Evolutionary conservation across 768 basidiomycete genomes (phyloP).

Genomic region (Tubosaeta sp.): DNA sequence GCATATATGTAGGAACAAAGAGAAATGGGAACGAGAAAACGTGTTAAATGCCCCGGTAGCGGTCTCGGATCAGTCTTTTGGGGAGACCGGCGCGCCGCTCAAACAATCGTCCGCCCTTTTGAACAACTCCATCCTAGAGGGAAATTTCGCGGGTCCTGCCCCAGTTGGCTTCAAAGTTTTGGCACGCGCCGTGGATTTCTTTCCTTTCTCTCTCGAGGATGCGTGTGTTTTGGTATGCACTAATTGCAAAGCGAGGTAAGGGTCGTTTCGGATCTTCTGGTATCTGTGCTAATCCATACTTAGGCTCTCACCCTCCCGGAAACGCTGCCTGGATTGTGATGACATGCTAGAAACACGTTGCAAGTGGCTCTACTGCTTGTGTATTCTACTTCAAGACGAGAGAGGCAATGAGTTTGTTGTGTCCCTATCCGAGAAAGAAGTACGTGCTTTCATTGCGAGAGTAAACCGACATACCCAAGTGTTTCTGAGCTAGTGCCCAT

Average conservation of each 20-base stretch:
- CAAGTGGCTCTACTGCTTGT: constrained; percentile 45
- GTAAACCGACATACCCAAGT: not conserved
- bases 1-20: constrained; percentile 29
- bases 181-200: constrained; percentile 53
- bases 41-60: constrained; percentile 2
- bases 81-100: constrained; percentile 3
- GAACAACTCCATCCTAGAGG: constrained; percentile 31
- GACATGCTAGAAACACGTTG: constrained; percentile 51
- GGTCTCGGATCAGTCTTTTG: not conserved
- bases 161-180: constrained; percentile 40
- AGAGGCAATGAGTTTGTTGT: constrained; percentile 39
- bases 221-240: constrained; percentile 48
- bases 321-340: constrained; percentile 48
- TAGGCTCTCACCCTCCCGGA: constrained; percentile 43
- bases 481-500: constrained; percentile 32
- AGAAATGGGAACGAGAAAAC: constrained; percentile 28
- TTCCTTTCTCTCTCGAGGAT: constrained; percentile 46
- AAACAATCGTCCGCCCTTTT: not conserved
- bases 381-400: constrained; percentile 50
- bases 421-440: constrained; percentile 47
- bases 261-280: not conserved
- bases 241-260: constrained; percentile 50
- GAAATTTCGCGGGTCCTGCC: constrained; percentile 31
- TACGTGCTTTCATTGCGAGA: constrained; percentile 17
- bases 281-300: not conserved